Percentiles rank a stretch among this genome's conserved stretches.
phyloP scores from a whole-genome alignment of 805 yeast genomes.

The Metschnikowia drakensbergensis region DNA sequence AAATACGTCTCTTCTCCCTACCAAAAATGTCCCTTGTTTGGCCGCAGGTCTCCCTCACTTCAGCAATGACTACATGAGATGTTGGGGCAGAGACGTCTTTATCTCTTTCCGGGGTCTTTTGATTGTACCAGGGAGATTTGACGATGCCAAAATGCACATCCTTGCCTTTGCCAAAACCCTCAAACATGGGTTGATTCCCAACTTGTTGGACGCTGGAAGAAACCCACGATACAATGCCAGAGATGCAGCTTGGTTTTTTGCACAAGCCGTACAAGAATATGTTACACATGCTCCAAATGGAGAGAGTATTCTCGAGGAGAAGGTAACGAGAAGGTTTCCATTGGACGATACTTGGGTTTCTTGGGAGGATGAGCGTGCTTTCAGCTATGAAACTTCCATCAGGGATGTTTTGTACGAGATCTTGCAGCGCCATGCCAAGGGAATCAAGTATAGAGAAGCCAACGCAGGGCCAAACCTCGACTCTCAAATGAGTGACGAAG shows the following conservation, averaged over 20 bases:
- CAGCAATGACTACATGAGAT: constrained; percentile 85
- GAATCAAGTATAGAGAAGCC: constrained; percentile 86
- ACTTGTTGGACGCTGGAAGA: constrained; percentile 84
- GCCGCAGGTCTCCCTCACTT: constrained; percentile 98
- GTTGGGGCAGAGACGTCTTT: constrained; percentile 98
- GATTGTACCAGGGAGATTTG: constrained; percentile 70
- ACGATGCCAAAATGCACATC: constrained; percentile 78
- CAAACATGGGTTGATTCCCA: constrained; percentile 94
- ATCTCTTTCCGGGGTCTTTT: constrained; percentile 80
- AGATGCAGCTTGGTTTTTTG: constrained; percentile 95
- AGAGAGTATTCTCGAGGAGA: constrained; percentile 57
- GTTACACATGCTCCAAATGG: constrained; percentile 67
- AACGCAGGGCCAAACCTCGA: constrained; percentile 89
- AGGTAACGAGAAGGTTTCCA: constrained; percentile 82
- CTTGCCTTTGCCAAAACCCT: constrained; percentile 84
- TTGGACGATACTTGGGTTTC: constrained; percentile 76
- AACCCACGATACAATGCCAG: constrained; percentile 95
- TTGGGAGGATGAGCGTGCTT: constrained; percentile 69
- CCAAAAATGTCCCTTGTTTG: constrained; percentile 60
- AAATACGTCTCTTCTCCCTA: constrained; percentile 72
- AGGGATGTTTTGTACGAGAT: constrained; percentile 81
- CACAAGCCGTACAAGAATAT: constrained; percentile 87
- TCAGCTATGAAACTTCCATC: constrained; percentile 63
- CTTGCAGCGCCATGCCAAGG: constrained; percentile 81
- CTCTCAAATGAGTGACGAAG: constrained; percentile 88